Evolutionary conservation across 2,329 filamentous ascomycete genomes (phyloP).

Genomic region (Hymenoscyphus linearis): DNA sequence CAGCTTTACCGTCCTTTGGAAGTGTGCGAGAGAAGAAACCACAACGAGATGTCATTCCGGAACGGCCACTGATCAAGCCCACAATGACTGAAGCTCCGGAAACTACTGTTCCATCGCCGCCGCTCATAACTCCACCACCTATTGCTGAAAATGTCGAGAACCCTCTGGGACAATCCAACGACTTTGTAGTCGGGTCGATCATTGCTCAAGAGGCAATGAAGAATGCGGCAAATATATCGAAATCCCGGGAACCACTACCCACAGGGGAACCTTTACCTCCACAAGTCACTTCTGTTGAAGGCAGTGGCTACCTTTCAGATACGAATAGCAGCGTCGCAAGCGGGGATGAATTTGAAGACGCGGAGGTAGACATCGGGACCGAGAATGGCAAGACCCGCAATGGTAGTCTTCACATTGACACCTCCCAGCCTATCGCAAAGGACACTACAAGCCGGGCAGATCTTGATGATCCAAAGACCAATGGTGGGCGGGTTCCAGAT

Average conservation of each 20-base stretch:
- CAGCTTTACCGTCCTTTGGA: constrained; percentile 68
- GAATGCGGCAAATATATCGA: constrained; percentile 51
- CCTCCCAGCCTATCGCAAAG: not conserved
- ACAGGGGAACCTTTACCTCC: constrained; percentile 60
- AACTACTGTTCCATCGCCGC: constrained; percentile 26
- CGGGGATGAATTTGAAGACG: not conserved
- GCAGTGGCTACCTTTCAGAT: constrained; percentile 58
- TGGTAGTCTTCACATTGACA: not conserved
- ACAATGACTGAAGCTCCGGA: constrained; percentile 34
- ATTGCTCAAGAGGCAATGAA: constrained; percentile 50
- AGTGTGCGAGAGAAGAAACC: constrained; percentile 65
- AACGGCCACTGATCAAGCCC: constrained; percentile 54
- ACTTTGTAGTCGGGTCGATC: constrained; percentile 52
- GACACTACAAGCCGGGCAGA: not conserved
- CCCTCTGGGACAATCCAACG: constrained; percentile 44
- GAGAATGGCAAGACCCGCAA: not conserved
- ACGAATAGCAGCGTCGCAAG: constrained; percentile 41
- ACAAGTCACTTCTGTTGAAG: constrained; percentile 65
- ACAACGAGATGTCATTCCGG: constrained; percentile 42
- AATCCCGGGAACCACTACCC: constrained; percentile 49
- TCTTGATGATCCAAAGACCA: constrained; percentile 5
- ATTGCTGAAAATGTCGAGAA: constrained; percentile 17
- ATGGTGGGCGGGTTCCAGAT: constrained; percentile 33
- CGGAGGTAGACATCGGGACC: constrained; percentile 1
- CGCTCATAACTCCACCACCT: constrained; percentile 24